Evolutionary conservation across 1,284 basidiomycete species (phyloP), one percentile per base, ranked within the genome.

Genomic region (Schizophyllum amplum): DNA sequence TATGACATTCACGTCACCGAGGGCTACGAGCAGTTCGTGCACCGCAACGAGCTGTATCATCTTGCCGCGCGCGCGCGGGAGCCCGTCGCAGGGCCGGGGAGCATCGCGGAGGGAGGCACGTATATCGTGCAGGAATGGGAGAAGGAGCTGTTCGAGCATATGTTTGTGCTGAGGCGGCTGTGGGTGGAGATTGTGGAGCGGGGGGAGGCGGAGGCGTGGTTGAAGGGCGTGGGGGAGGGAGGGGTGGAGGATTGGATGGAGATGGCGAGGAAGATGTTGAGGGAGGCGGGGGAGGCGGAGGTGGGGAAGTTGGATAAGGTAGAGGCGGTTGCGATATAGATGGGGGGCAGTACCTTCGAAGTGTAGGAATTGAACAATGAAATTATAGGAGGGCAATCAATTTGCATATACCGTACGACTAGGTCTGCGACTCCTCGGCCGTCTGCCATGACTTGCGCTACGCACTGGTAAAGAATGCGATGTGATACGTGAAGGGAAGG

Each of bases 221-320:
- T 87, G 17, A 69, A 70, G 57, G 84, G 78, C 1, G n/a, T 90
- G 24, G 87, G 88, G 1, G 68, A 76, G 62, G 71, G 75, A 20
- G 80, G 78, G 11, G 60, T 68, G 1, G 65, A 79, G 24, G 84
- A 87, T 59, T 90, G 87, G 88, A 73, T 84, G 9, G 75, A 75
- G 22, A 63, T 88, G 60, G 77, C 86, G 75, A 66, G 71, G 59
- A 72, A 66, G 60, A 63, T 88, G 57, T 58, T 82, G 48, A 66
- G 67, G 55, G 71, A 74, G 53, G 75, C 74, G 48, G 68, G 70
- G 27, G 27, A 33, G 27, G 27, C 6, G 27, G 27, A 33, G 27
- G 27, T 33, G 27, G 27, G 27, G 6, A 33, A 33, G 27, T 13
- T 33, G 27, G 27, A 33, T 33, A 13, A 33, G 27, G 5, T 33